Base-by-base conservation (phyloP, 768 basidiomycete genomes). In the Imleria badia region DNA sequence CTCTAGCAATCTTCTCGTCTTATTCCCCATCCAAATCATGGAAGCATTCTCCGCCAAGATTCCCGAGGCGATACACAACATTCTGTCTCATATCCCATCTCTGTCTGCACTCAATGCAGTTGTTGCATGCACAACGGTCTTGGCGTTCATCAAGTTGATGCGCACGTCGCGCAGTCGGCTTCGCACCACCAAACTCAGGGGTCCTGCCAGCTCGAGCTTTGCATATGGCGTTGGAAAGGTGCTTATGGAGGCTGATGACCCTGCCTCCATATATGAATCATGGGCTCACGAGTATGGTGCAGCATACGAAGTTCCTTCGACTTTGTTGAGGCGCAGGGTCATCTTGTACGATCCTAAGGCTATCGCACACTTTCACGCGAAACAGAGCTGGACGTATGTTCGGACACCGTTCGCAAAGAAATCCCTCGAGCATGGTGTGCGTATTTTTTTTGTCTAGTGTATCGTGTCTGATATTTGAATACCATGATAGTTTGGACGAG, bases 281-380 rank as follows among this genome's bases (percentile, higher is more conserved):
- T 66, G 66, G 66, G 66, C 62, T 0, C 33, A 30, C 13, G 58
- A 51, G 30, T 66, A 64, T 36, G 66, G 66, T 3, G 19, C 40
- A 0, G 62, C 35, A 3, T 67, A 55, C 9, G 41, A 55, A n/a
- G 12, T 57, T 1, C 60, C 66, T 3, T 39, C 55, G 13, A 43
- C 59, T 11, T 33, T 67, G 19, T 59, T 65, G 3, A 14, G 13
- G 1, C 50, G 36, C 8, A 53, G 35, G 20, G 41, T 67, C 31
- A 14, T 67, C 19, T n/a, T 67, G 42, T 69, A 72, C 41, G 81
- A 82, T 57, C 75, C 76, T 5, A 81, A 77, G 44, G 60, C 60
- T 3, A 51, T 63, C 10, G 42, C 56, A 0, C 61, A 63, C 33
- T 54, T 61, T 17, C 22, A 54, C 14, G 22, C 48, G 1, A 61